Percentiles rank a stretch among this genome's conserved stretches.
phyloP scores from a whole-genome alignment of 176 grass and related monocot genomes.

The Raddia distichophylla region DNA sequence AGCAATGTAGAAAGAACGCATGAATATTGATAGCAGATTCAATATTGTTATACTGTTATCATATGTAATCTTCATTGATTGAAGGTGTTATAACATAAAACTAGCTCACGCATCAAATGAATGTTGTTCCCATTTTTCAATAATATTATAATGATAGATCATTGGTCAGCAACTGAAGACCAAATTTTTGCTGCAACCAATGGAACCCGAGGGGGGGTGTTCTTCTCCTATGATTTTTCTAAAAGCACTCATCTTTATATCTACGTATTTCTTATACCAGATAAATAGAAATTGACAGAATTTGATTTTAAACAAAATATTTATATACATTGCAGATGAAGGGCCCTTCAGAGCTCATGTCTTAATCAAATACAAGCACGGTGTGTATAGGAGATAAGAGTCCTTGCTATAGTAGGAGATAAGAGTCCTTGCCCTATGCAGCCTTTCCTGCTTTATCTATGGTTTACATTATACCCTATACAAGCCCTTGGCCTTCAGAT shows the following conservation, averaged over 20 bases:
- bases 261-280: background rate
- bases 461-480: no score
- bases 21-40: background rate
- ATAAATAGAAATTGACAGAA: background rate
- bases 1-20: slow-evolving; percentile 17
- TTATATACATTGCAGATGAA: background rate
- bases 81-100: background rate
- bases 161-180: slow-evolving; percentile 11
- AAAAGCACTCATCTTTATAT: background rate
- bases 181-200: background rate
- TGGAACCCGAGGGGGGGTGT: background rate
- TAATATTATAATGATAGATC: background rate
- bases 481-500: no score
- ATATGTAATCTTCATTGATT: background rate
- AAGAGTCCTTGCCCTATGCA: no score
- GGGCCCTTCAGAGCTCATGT: background rate
- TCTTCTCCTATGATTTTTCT: background rate
- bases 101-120: background rate
- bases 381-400: background rate
- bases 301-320: background rate
- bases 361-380: background rate
- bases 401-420: no score
- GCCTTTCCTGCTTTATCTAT: no score
- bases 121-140: background rate
- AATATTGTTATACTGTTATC: background rate